phyloP scores from a whole-genome alignment of 805 yeast genomes.

The Pichia cephalocereana region DNA sequence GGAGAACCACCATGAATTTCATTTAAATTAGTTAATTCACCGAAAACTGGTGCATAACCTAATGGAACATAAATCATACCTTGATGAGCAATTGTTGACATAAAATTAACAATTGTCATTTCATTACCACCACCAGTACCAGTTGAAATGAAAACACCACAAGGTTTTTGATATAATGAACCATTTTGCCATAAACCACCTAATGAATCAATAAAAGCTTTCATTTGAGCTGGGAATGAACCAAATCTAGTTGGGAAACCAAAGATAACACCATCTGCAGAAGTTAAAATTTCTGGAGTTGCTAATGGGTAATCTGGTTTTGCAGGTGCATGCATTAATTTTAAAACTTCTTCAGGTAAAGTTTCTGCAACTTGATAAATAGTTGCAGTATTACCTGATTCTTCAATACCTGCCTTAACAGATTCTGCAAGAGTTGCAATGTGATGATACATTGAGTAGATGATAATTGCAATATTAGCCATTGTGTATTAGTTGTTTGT shows the following conservation, averaged over 20 bases:
- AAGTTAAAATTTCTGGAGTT: constrained; percentile 43
- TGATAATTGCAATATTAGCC: constrained; percentile 32
- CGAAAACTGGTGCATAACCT: constrained; percentile 55
- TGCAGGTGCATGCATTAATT: constrained; percentile 51
- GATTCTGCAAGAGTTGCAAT: constrained; percentile 58
- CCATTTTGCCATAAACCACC: constrained; percentile 77
- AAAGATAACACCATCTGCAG: constrained; percentile 73
- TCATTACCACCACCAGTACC: constrained; percentile 87
- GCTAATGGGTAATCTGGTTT: constrained; percentile 60
- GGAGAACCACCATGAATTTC: constrained; percentile 77
- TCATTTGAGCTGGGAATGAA: constrained; percentile 68
- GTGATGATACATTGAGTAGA: constrained; percentile 77
- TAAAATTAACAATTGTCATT: constrained; percentile 51
- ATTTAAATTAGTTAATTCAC: constrained; percentile 42
- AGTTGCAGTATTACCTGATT: constrained; percentile 61
- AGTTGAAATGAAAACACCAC: constrained; percentile 63
- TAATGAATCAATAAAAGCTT: constrained; percentile 67
- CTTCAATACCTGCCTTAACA: constrained; percentile 56
- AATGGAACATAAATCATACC: constrained; percentile 76
- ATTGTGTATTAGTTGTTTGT: constrained; percentile 5
- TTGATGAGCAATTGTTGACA: constrained; percentile 66
- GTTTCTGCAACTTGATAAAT: constrained; percentile 75
- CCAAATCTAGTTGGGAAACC: constrained; percentile 89
- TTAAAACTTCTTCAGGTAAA: constrained; percentile 48
- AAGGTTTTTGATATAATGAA: constrained; percentile 63